Base-by-base conservation (phyloP, 805 yeast species). In the Wickerhamia fluorescens region DNA sequence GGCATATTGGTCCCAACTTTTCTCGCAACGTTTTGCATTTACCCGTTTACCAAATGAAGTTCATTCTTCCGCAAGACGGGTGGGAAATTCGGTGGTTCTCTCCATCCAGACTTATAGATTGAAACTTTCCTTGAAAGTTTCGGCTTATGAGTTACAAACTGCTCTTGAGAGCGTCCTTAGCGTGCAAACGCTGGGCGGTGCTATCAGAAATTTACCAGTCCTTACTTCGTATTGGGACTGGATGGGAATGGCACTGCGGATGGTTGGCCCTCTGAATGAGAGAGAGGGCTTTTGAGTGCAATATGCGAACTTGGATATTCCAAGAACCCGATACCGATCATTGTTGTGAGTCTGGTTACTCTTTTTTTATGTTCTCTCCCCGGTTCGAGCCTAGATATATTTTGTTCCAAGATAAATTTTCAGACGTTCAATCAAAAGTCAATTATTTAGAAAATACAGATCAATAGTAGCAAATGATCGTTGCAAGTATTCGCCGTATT, bases 401-500 rank as follows among this genome's bases (percentile, higher is more conserved):
- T n/a, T n/a, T n/a, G n/a, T n/a, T n/a, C n/a, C n/a, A n/a, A n/a
- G n/a, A n/a, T n/a, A n/a, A n/a, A n/a, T n/a, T n/a, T n/a, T n/a
- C n/a, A n/a, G n/a, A n/a, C n/a, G n/a, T n/a, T n/a, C n/a, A n/a
- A n/a, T n/a, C n/a, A n/a, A n/a, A n/a, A n/a, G n/a, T n/a, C 24
- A 4, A 21, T 21, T 8, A 21, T 21, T 5, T n/a, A n/a, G n/a
- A n/a, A n/a, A n/a, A n/a, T n/a, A n/a, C n/a, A n/a, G n/a, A n/a
- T n/a, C n/a, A n/a, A n/a, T n/a, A n/a, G n/a, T n/a, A n/a, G 14
- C 13, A 47, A 28, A 73, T 64, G 78, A 75, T 78, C 42, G 60
- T 85, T 24, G 86, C 83, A 24, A 84, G 86, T 45, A 71, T 86
- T 24, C 58, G 95, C 27, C 62, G 84, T 33, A 78, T 85, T 24